These are phyloP conservation scores for Achaetomiella virescens DNA, from an alignment of 495 filamentous ascomycete species.

Conservation along the genomic window DNA sequence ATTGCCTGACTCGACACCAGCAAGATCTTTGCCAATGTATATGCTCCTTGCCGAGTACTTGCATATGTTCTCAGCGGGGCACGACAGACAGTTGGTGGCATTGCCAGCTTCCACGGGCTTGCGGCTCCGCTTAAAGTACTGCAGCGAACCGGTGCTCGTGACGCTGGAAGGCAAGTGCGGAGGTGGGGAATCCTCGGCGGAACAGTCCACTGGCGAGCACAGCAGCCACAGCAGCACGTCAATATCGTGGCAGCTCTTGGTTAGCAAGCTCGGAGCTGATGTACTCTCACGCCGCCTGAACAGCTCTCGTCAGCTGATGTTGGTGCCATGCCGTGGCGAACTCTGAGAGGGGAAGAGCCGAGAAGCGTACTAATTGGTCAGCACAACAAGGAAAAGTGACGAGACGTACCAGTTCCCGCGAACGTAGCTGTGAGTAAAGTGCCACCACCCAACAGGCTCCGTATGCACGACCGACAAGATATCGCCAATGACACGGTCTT, in stretches of 20 bases:
- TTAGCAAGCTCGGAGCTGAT: conserved; percentile 72
- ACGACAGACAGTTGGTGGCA: conserved; percentile 85
- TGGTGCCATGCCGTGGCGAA: neutral
- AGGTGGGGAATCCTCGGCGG: conserved; percentile 27
- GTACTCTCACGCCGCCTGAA: conserved; percentile 60
- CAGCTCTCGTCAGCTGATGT: neutral
- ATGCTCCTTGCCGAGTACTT: conserved; percentile 77
- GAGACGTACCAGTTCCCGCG: conserved; percentile 66
- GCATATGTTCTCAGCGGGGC: conserved; percentile 63
- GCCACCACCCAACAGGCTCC: conserved; percentile 94
- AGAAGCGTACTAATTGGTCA: neutral
- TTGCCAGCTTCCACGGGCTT: conserved; percentile 68
- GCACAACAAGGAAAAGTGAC: neutral
- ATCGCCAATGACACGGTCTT: conserved; percentile 74
- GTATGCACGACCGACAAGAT: conserved; percentile 81
- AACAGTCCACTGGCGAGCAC: conserved; percentile 51
- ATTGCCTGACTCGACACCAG: conserved; percentile 48
- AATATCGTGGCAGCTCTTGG: conserved; percentile 93
- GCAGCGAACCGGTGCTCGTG: conserved; percentile 62
- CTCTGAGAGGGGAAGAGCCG: neutral
- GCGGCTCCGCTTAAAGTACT: conserved; percentile 62
- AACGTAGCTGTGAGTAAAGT: conserved; percentile 91
- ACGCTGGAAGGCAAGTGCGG: conserved; percentile 71
- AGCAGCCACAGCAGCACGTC: conserved; percentile 88
- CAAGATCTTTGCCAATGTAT: conserved; percentile 52